These are phyloP conservation scores for Talaromyces amestolkiae DNA, from an alignment of 2,329 filamentous ascomycete species.

Conservation along the genomic window DNA sequence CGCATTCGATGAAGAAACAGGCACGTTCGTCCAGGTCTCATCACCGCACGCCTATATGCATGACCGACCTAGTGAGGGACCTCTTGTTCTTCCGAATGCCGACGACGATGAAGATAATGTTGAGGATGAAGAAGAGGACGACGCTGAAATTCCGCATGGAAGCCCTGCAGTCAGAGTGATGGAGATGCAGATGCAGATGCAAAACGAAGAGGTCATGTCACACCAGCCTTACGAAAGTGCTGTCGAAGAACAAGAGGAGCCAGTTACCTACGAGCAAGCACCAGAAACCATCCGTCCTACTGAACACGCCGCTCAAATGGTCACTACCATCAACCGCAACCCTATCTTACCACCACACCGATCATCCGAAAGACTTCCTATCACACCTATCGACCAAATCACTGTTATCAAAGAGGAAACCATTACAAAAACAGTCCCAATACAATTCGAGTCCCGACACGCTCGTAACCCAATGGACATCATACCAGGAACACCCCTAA, in stretches of 20 bases:
- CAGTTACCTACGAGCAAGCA: background rate
- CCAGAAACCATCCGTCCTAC: background rate
- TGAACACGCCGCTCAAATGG: background rate
- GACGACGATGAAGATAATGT: background rate
- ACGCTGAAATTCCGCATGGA: background rate
- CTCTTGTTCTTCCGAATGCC: constrained; percentile 20
- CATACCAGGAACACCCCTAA: constrained; percentile 45
- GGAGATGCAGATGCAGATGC: background rate
- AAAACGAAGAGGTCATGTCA: background rate
- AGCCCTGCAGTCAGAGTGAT: background rate
- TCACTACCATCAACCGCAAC: background rate
- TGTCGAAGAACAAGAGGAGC: background rate
- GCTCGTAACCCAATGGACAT: constrained; percentile 26
- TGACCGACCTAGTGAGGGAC: constrained; percentile 25
- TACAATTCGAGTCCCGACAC: constrained; percentile 29
- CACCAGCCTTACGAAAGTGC: background rate
- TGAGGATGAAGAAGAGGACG: constrained; percentile 1
- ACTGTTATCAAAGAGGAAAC: constrained; percentile 22
- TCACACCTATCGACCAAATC: constrained; percentile 20
- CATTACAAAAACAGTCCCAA: constrained; percentile 34
- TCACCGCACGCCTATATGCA: constrained; percentile 31
- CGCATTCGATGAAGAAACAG: constrained; percentile 43
- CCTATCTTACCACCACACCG: constrained; percentile 2
- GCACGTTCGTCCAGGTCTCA: constrained; percentile 44
- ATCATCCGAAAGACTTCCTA: constrained; percentile 2